Base-by-base conservation (phyloP, 306 rosid genomes). In the Hippophae gyantsensis region DNA sequence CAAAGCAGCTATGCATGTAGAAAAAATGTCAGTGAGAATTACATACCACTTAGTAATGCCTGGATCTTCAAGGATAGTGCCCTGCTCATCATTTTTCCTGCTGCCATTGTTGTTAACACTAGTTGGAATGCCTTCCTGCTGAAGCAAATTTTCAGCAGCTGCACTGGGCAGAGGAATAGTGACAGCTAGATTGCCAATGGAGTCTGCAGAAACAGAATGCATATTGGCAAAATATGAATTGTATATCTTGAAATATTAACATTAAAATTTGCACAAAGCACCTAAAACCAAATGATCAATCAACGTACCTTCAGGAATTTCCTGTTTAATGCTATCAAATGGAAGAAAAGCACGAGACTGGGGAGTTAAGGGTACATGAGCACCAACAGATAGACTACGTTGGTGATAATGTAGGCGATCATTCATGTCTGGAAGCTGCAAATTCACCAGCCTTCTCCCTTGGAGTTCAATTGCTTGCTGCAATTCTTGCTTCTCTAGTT, bases 401-500 rank as follows among this genome's bases (percentile, higher is more conserved):
- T 32, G 38, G 38, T 32, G 38, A 32, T 32, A 4, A 4, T 32
- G 38, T 32, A 32, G 38, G 38, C 38, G 38, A 32, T 32, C 38
- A 32, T 32, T 32, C 38, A 32, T 32, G 38, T 32, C 38, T 32
- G 38, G 38, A 32, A 32, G 38, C 38, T 32, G 38, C 38, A 32
- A 32, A 32, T 32, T 32, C 38, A 32, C 3, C 38, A 32, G 38
- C 38, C 38, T 32, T 32, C 38, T 32, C 4, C 38, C 38, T 32
- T 32, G 38, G 5, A 32, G 38, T 32, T 32, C 38, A 32, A 32
- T 32, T 4, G 38, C 38, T 32, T 85, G 89, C 60, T 85, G 95
- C 78, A 90, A 72, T 64, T 90, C 97, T 73, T 82, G 94, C 77
- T 87, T 88, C 73, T 83, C 96, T 38, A 83, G 23, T 62, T 82